Conservation (phyloP, 345 rosid genomes). For the Gossypium australe region DNA sequence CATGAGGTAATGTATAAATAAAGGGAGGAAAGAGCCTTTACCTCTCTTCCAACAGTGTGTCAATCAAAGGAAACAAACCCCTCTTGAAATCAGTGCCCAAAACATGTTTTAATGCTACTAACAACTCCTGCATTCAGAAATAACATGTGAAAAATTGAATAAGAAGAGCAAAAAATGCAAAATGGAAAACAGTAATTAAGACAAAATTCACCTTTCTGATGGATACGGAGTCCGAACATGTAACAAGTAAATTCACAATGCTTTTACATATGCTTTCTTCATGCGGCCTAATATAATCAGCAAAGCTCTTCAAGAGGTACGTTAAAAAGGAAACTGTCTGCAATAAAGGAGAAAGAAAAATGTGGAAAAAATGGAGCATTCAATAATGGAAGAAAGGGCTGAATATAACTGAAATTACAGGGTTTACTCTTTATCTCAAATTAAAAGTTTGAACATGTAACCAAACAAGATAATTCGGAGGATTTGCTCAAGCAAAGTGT, state of each 20-base stretch:
- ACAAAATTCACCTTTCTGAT: conserved; percentile 66
- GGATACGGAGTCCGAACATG: conserved; percentile 95
- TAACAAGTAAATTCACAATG: conserved; percentile 95
- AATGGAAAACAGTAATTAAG: conserved; percentile 5
- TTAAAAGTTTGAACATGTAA: not conserved
- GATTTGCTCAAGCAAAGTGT: not conserved
- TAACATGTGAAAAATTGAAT: conserved; percentile 9
- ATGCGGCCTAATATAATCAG: conserved; percentile 91
- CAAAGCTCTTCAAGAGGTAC: conserved; percentile 87
- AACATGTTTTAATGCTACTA: conserved; percentile 94
- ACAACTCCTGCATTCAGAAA: conserved; percentile 67
- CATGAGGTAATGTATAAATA: not conserved
- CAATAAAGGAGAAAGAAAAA: conserved; percentile 25
- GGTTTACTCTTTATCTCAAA: not conserved
- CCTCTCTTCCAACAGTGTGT: conserved; percentile 95
- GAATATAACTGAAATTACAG: not conserved
- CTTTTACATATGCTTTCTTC: conserved; percentile 97
- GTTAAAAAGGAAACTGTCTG: conserved; percentile 99
- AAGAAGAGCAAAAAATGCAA: conserved; percentile 4
- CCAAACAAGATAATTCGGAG: not conserved
- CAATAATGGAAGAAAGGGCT: not conserved
- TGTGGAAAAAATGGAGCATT: not conserved
- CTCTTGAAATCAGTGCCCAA: conserved; percentile 96
- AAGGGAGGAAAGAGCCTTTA: conserved; percentile 18
- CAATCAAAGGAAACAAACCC: conserved; percentile 96